Evolutionary conservation across 805 yeast species (phyloP).

Genomic region (Ogataea zsoltii): DNA sequence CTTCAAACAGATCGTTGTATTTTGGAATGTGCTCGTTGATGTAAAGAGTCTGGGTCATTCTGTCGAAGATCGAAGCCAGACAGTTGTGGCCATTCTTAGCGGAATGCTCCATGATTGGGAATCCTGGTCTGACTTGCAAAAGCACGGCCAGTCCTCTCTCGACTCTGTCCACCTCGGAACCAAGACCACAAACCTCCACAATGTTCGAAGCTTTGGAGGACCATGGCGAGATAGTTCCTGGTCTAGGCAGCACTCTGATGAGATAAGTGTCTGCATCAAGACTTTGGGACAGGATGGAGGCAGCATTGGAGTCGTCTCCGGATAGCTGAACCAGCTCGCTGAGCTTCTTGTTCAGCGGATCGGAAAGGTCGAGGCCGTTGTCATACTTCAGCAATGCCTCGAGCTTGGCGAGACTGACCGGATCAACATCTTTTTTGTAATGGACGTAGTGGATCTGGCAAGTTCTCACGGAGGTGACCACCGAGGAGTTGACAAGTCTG

Average conservation of each 20-base stretch:
- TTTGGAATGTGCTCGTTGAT: constrained; percentile 59
- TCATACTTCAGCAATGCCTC: constrained; percentile 74
- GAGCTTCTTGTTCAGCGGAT: constrained; percentile 30
- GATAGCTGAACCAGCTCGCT: constrained; percentile 27
- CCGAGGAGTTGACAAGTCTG: constrained; percentile 63
- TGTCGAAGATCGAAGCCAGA: constrained; percentile 76
- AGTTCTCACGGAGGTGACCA: constrained; percentile 69
- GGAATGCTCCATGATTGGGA: constrained; percentile 59
- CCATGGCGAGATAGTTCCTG: constrained; percentile 99
- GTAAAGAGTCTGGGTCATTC: constrained; percentile 87
- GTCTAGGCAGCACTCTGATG: constrained; percentile 81
- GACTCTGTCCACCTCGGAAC: constrained; percentile 68
- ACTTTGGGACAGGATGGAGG: constrained; percentile 10
- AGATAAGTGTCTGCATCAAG: constrained; percentile 51
- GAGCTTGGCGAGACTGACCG: constrained; percentile 48
- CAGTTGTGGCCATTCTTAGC: constrained; percentile 50
- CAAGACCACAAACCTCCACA: constrained; percentile 82
- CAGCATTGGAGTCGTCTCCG: constrained; percentile 24
- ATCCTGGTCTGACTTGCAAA: constrained; percentile 69
- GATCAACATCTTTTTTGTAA: constrained; percentile 43
- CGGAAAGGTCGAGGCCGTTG: constrained; percentile 55
- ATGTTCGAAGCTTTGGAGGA: constrained; percentile 98
- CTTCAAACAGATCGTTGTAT: constrained; percentile 70
- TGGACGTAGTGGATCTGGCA: constrained; percentile 82
- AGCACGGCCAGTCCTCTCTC: constrained; percentile 87